phyloP scores from a whole-genome alignment of 352 stramenopile species.

The Phytophthora parvispora region DNA sequence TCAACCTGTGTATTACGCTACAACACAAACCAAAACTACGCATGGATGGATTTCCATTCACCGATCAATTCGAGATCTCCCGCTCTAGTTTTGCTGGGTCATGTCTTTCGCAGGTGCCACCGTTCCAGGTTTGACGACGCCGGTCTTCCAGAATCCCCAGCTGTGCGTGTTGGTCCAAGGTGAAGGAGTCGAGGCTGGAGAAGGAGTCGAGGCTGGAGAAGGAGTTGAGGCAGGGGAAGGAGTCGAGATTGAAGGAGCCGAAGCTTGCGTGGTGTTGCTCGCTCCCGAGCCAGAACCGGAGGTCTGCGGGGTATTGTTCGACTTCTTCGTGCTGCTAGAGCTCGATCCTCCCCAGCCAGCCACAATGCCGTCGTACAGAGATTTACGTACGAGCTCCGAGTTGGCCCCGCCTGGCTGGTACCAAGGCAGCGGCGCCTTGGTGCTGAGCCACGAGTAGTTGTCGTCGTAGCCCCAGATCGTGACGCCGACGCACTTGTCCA shows the following conservation, averaged over 20 bases:
- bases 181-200: neutral
- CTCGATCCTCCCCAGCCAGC: conserved; percentile 22
- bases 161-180: conserved; percentile 2
- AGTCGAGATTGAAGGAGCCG: neutral
- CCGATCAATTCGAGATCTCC: neutral
- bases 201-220: no score
- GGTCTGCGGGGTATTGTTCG: neutral
- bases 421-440: conserved; percentile 27
- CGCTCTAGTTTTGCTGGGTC: neutral
- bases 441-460: conserved; percentile 40
- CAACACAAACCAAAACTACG: neutral
- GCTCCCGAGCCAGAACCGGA: neutral
- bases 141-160: conserved; percentile 4
- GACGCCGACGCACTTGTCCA: conserved; percentile 35
- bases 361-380: conserved; percentile 38
- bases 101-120: conserved; percentile 6
- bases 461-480: conserved; percentile 36
- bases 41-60: neutral
- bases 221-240: no score
- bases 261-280: conserved; percentile 5
- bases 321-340: neutral
- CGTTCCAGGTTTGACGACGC: conserved; percentile 10
- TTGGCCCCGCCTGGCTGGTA: conserved; percentile 28
- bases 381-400: conserved; percentile 26
- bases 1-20: neutral